These are phyloP conservation scores for Nematodospora anomalae DNA, from an alignment of 1,139 yeast genomes.

Conservation along the genomic window DNA sequence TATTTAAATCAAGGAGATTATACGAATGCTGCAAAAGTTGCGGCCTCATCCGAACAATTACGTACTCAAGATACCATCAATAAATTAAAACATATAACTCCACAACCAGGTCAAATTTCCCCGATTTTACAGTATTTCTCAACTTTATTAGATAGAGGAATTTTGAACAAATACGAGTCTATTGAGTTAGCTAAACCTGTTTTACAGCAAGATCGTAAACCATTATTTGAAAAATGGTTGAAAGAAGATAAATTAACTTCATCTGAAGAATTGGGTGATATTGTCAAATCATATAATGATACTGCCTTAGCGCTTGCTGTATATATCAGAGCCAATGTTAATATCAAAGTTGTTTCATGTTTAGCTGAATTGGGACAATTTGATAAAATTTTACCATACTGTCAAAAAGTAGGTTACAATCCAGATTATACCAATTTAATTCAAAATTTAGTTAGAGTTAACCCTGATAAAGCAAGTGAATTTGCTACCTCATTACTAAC, in stretches of 20 bases:
- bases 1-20: conserved; percentile 84
- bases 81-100: conserved; percentile 85
- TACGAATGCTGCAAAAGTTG: conserved; percentile 91
- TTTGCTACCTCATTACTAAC: conserved; percentile 86
- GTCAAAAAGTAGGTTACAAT: conserved; percentile 82
- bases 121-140: conserved; percentile 94
- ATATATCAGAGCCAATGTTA: conserved; percentile 80
- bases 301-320: conserved; percentile 86
- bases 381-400: conserved; percentile 92
- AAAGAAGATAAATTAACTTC: conserved; percentile 91
- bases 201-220: conserved; percentile 92
- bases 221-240: conserved; percentile 93
- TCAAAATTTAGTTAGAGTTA: conserved; percentile 86
- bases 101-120: conserved; percentile 94
- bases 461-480: conserved; percentile 98
- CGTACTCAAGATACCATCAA: conserved; percentile 95
- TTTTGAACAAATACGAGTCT: conserved; percentile 90
- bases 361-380: conserved; percentile 96
- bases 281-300: conserved; percentile 81
- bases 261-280: conserved; percentile 95
- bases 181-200: conserved; percentile 95
- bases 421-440: conserved; percentile 91
- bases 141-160: conserved; percentile 87
- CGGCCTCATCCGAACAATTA: conserved; percentile 91
- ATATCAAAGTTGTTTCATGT: conserved; percentile 87